These are phyloP conservation scores for Hylodesmum podocarpum DNA, from an alignment of 306 rosid genomes.

Conservation along the genomic window DNA sequence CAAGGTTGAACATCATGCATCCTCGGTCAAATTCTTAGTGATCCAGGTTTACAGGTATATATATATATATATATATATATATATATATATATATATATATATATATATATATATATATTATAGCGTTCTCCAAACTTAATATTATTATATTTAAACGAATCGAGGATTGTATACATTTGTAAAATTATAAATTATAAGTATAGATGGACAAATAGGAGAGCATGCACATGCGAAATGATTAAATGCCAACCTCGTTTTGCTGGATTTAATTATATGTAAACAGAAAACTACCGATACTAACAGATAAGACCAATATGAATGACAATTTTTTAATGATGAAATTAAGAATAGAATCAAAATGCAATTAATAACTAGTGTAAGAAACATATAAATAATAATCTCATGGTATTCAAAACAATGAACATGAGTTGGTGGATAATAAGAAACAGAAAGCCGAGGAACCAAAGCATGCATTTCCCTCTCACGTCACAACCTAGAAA, in stretches of 20 bases:
- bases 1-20: not conserved
- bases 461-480: slow-evolving; percentile 54
- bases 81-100: no score
- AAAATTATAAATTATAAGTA: slow-evolving; percentile 19
- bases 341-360: slow-evolving; percentile 16
- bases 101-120: no score
- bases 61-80: not conserved
- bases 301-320: slow-evolving; percentile 18
- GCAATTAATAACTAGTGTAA: slow-evolving; percentile 17
- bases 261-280: slow-evolving; percentile 35
- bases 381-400: slow-evolving; percentile 17
- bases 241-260: slow-evolving; percentile 61
- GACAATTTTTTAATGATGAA: slow-evolving; percentile 6
- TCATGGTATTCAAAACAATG: slow-evolving; percentile 36
- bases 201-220: slow-evolving; percentile 37
- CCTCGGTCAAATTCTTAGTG: not conserved
- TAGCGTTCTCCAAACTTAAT: not conserved
- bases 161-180: slow-evolving; percentile 14
- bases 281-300: slow-evolving; percentile 12
- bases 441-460: slow-evolving; percentile 63
- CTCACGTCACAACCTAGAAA: slow-evolving; percentile 46
- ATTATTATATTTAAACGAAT: slow-evolving; percentile 24
- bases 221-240: slow-evolving; percentile 56
- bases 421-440: slow-evolving; percentile 55
- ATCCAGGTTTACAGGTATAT: not conserved